These are phyloP conservation scores for Suhomyces ambrosiae DNA, from an alignment of 1,139 yeast species.

Conservation along the genomic window DNA sequence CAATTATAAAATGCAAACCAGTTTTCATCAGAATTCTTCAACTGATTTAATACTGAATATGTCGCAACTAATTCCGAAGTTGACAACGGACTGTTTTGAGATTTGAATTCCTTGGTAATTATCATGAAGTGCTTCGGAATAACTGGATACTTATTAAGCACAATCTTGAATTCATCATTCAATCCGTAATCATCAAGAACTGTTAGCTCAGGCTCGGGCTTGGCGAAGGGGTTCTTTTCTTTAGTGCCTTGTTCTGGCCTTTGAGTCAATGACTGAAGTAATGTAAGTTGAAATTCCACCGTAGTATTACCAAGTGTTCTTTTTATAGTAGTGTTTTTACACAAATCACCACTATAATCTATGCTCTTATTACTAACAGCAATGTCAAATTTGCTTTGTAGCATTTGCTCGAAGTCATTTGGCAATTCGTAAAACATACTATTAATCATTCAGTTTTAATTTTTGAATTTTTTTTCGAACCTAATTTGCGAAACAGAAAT, in stretches of 20 bases:
- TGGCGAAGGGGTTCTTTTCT: constrained; percentile 69
- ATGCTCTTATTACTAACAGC: constrained; percentile 31
- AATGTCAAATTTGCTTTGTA: constrained; percentile 28
- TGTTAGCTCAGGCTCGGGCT: constrained; percentile 77
- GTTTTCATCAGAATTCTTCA: constrained; percentile 27
- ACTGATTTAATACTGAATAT: constrained; percentile 47
- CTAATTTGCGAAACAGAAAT: background rate
- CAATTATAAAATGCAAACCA: constrained; percentile 84
- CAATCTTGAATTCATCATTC: constrained; percentile 56
- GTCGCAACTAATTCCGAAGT: constrained; percentile 67
- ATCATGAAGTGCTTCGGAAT: constrained; percentile 76
- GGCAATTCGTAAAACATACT: constrained; percentile 29
- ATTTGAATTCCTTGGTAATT: constrained; percentile 69
- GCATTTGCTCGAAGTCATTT: constrained; percentile 24
- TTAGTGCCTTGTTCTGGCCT: constrained; percentile 56
- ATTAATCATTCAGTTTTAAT: background rate
- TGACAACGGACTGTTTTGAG: constrained; percentile 72
- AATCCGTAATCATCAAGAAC: constrained; percentile 55
- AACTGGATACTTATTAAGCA: constrained; percentile 85
- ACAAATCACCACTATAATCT: constrained; percentile 36
- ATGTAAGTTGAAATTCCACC: constrained; percentile 33
- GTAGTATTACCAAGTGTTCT: constrained; percentile 23
- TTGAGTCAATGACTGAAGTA: constrained; percentile 46
- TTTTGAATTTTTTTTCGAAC: background rate
- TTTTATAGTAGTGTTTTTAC: constrained; percentile 25